A percentile compares a stretch with the other conserved stretches of the same genome.
Evolutionary conservation across 768 basidiomycete genomes (phyloP).

Genomic region (Pleurotus eryngii): DNA sequence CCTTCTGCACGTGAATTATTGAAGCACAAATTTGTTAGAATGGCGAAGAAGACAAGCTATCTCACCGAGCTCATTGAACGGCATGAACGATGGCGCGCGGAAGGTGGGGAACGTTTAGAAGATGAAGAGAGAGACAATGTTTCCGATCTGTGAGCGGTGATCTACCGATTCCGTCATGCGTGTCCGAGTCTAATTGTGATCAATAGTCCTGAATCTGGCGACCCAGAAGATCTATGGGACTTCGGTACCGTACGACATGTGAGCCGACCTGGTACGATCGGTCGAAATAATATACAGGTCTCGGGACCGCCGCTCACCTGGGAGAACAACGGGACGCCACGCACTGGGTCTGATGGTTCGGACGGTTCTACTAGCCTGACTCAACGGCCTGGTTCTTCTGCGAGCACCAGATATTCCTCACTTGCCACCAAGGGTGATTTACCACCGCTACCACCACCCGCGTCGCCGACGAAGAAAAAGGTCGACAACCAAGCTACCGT

Average conservation of each 20-base stretch:
- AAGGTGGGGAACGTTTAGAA: constrained; percentile 75
- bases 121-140: constrained; percentile 64
- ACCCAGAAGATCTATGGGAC: constrained; percentile 90
- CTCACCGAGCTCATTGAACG: constrained; percentile 95
- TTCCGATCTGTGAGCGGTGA: constrained; percentile 58
- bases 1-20: constrained; percentile 93
- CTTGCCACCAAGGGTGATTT: constrained; percentile 55
- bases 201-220: constrained; percentile 47
- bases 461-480: constrained; percentile 34
- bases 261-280: constrained; percentile 56
- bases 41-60: constrained; percentile 93
- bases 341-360: constrained; percentile 32
- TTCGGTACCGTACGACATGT: constrained; percentile 93
- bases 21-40: constrained; percentile 93
- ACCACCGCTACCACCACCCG: constrained; percentile 50
- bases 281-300: constrained; percentile 58
- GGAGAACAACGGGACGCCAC: constrained; percentile 65
- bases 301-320: constrained; percentile 74
- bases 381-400: constrained; percentile 19
- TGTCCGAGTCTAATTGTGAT: constrained; percentile 1
- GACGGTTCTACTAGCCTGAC: constrained; percentile 13
- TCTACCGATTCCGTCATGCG: constrained; percentile 3
- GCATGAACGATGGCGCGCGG: constrained; percentile 89
- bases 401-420: constrained; percentile 36
- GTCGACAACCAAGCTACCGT: constrained; percentile 67